phyloP scores from a whole-genome alignment of 306 rosid species.

The Sphenostylis stenocarpa region DNA sequence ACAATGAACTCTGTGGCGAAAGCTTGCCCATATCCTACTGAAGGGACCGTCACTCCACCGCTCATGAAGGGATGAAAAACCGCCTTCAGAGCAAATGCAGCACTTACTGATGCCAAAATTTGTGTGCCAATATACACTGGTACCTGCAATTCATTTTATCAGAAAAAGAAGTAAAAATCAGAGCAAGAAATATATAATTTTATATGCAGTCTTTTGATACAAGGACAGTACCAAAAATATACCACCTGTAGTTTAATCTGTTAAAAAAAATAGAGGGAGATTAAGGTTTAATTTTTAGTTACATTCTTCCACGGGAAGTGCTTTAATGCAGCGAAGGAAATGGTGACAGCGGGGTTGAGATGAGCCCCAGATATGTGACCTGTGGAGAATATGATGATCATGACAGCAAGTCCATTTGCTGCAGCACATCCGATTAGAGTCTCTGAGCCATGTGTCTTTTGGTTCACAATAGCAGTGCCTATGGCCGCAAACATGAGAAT shows the following conservation, averaged over 20 bases:
- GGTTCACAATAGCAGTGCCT: conserved; percentile 76
- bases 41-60: conserved; percentile 81
- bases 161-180: not conserved
- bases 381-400: conserved; percentile 73
- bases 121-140: conserved; percentile 75
- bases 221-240: no score
- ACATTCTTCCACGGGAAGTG: conserved; percentile 83
- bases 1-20: conserved; percentile 73
- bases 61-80: conserved; percentile 65
- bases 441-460: conserved; percentile 63
- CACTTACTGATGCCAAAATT: conserved; percentile 59
- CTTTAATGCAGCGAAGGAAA: conserved; percentile 76
- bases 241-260: no score
- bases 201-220: no score
- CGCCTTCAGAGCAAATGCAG: conserved; percentile 64
- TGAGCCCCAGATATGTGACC: conserved; percentile 94
- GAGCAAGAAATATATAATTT: no score
- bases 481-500: conserved; percentile 74
- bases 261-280: not conserved
- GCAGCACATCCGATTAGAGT: conserved; percentile 71
- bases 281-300: not conserved
- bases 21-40: conserved; percentile 61
- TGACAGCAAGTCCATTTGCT: conserved; percentile 75
- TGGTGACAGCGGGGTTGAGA: conserved; percentile 83
- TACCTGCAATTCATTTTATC: conserved; percentile 42